phyloP scores from a whole-genome alignment of 2,329 filamentous ascomycete species.

The Arachnomyces sp. region DNA sequence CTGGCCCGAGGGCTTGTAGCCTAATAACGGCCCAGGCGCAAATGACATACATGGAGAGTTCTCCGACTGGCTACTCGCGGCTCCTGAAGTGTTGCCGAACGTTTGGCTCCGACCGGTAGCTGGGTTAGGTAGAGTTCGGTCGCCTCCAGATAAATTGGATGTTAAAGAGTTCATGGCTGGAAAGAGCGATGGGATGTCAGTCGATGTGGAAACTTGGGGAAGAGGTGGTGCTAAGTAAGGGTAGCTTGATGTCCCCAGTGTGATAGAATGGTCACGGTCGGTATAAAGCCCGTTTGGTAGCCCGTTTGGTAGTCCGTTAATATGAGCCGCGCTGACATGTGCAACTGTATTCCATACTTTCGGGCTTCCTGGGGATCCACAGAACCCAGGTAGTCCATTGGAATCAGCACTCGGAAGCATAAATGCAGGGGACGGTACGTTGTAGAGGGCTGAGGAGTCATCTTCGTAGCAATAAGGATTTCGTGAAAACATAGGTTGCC shows the following conservation, averaged over 20 bases:
- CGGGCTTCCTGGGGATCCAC: constrained; percentile 19
- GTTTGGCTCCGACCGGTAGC: constrained; percentile 18
- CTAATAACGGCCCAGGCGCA: constrained; percentile 6
- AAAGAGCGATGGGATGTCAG: constrained; percentile 21
- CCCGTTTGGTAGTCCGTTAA: constrained; percentile 9
- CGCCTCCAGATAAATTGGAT: constrained; percentile 19
- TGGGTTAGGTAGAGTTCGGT: constrained; percentile 31
- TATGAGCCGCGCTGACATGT: constrained; percentile 13
- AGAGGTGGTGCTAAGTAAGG: constrained; percentile 23
- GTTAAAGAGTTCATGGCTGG: constrained; percentile 17
- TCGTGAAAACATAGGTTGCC: constrained; percentile 17
- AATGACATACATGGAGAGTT: constrained; percentile 12
- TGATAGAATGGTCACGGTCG: constrained; percentile 20
- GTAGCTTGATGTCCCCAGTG: constrained; percentile 20
- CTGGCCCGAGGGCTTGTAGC: constrained; percentile 13
- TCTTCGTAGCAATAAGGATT: constrained; percentile 29
- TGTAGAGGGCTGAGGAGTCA: constrained; percentile 23
- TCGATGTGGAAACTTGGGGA: constrained; percentile 17
- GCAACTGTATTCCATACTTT: constrained; percentile 23
- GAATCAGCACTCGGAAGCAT: constrained; percentile 28
- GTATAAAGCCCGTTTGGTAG: constrained; percentile 17
- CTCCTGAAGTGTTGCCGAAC: constrained; percentile 9
- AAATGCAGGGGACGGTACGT: constrained; percentile 26
- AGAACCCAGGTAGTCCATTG: constrained; percentile 22
- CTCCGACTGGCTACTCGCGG: constrained; percentile 12